Evolutionary conservation across 1,284 basidiomycete species (phyloP).

Genomic region (Mycena citricolor): DNA sequence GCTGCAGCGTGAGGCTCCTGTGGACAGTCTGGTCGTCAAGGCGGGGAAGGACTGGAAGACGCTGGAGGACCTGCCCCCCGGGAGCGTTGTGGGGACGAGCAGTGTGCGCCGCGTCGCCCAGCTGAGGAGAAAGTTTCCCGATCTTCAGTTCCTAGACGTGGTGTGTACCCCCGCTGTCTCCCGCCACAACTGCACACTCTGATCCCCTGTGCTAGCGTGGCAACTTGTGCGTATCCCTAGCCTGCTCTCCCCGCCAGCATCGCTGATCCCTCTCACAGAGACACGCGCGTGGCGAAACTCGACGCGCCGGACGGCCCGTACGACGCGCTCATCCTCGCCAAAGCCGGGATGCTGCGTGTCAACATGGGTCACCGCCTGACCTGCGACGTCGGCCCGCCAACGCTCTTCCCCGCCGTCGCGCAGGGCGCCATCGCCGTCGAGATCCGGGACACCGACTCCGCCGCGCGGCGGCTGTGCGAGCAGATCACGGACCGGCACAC

Average conservation of each 20-base stretch:
- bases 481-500: slow-evolving; percentile 75
- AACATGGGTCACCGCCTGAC: slow-evolving; percentile 81
- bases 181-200: slow-evolving; percentile 14
- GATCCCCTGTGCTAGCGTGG: slow-evolving; percentile 54
- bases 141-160: slow-evolving; percentile 85
- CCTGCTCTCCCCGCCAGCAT: slow-evolving; percentile 3
- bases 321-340: slow-evolving; percentile 90
- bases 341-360: slow-evolving; percentile 89
- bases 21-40: slow-evolving; percentile 90
- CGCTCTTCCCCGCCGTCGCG: slow-evolving; percentile 87
- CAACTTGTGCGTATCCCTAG: slow-evolving; percentile 61
- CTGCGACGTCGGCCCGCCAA: slow-evolving; percentile 71
- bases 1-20: slow-evolving; percentile 84
- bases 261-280: slow-evolving; percentile 42
- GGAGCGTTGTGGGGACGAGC: slow-evolving; percentile 91
- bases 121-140: slow-evolving; percentile 77
- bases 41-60: slow-evolving; percentile 70
- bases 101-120: slow-evolving; percentile 94
- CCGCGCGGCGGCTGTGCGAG: slow-evolving; percentile 62
- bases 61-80: slow-evolving; percentile 84
- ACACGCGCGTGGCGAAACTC: slow-evolving; percentile 90
- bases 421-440: slow-evolving; percentile 94
- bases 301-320: slow-evolving; percentile 85
- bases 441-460: slow-evolving; percentile 72
- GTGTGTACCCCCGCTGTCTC: slow-evolving; percentile 50